Evolutionary conservation across 768 basidiomycete genomes (phyloP).

Genomic region (Melanogaster broomeanus): DNA sequence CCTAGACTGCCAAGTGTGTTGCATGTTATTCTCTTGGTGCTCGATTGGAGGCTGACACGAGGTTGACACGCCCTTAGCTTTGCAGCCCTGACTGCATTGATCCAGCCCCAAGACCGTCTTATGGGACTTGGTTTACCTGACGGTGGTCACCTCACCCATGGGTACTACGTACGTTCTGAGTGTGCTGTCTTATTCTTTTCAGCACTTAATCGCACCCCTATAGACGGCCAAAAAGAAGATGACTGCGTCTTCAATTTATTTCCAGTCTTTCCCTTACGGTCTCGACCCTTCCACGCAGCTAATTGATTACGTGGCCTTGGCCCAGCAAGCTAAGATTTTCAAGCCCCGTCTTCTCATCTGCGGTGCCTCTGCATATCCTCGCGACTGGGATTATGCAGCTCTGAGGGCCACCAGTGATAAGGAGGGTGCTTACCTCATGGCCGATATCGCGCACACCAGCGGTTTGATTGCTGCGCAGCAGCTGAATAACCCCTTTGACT

Average conservation of each 20-base stretch:
- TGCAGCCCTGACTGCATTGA: slow-evolving; percentile 92
- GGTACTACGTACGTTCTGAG: slow-evolving; percentile 76
- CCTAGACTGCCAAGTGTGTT: slow-evolving; percentile 84
- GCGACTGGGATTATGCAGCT: slow-evolving; percentile 93
- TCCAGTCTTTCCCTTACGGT: slow-evolving; percentile 96
- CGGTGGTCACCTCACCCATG: slow-evolving; percentile 96
- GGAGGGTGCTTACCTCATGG: slow-evolving; percentile 92
- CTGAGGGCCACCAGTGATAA: slow-evolving; percentile 81
- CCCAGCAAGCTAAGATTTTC: slow-evolving; percentile 88
- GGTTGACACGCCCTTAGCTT: slow-evolving; percentile 68
- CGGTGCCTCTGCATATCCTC: slow-evolving; percentile 97
- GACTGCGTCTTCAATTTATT: slow-evolving; percentile 99
- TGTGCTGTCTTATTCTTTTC: neutral
- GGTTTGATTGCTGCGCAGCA: slow-evolving; percentile 93
- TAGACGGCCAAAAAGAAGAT: slow-evolving; percentile 99
- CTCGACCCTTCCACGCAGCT: slow-evolving; percentile 82
- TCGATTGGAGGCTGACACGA: slow-evolving; percentile 12
- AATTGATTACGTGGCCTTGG: slow-evolving; percentile 83
- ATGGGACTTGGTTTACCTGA: slow-evolving; percentile 99
- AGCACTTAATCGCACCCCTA: slow-evolving; percentile 2
- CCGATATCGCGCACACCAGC: slow-evolving; percentile 96
- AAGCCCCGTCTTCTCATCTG: slow-evolving; percentile 96
- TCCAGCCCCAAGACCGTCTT: slow-evolving; percentile 95
- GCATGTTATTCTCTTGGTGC: neutral
- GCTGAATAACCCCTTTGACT: slow-evolving; percentile 88